phyloP scores from a whole-genome alignment of 2,329 filamentous ascomycete genomes.

The Torrubiella hemipterigena region DNA sequence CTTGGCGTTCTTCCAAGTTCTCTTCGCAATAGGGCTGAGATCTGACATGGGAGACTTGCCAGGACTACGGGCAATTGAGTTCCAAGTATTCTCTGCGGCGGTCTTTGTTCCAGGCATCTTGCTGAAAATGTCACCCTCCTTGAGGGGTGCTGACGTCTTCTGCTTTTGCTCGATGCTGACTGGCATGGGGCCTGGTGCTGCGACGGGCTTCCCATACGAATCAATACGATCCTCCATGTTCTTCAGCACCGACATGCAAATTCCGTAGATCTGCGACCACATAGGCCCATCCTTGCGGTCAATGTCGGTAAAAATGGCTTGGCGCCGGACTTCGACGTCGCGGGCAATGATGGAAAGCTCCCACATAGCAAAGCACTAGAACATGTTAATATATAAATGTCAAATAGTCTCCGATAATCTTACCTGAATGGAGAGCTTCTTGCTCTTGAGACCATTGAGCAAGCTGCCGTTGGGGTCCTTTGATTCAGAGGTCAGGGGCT shows the following conservation, averaged over 20 bases:
- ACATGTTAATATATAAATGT: background rate
- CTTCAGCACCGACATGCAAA: conserved; percentile 59
- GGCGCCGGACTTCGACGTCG: conserved; percentile 61
- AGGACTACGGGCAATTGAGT: conserved; percentile 30
- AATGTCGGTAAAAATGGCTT: conserved; percentile 76
- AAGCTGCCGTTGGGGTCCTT: conserved; percentile 89
- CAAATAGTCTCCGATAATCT: conserved; percentile 10
- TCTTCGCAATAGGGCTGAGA: conserved; percentile 38
- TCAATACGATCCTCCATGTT: conserved; percentile 57
- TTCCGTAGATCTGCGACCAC: conserved; percentile 65
- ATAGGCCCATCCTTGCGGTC: conserved; percentile 68
- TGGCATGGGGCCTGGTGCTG: conserved; percentile 18
- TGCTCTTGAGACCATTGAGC: conserved; percentile 70
- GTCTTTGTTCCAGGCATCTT: conserved; percentile 25
- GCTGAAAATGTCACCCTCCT: conserved; percentile 32
- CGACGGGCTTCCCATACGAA: conserved; percentile 37
- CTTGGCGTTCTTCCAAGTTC: conserved; percentile 32
- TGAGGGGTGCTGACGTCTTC: conserved; percentile 27
- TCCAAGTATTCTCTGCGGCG: conserved; percentile 33
- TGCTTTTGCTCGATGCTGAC: conserved; percentile 17
- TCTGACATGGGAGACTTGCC: conserved; percentile 35
- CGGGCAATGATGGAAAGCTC: conserved; percentile 73
- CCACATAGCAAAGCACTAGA: conserved; percentile 75
- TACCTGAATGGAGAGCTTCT: conserved; percentile 66
- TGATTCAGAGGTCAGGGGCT: conserved; percentile 71